Conservation (phyloP, 2,329 filamentous ascomycete species). For the Leptoxyphium fumago region DNA sequence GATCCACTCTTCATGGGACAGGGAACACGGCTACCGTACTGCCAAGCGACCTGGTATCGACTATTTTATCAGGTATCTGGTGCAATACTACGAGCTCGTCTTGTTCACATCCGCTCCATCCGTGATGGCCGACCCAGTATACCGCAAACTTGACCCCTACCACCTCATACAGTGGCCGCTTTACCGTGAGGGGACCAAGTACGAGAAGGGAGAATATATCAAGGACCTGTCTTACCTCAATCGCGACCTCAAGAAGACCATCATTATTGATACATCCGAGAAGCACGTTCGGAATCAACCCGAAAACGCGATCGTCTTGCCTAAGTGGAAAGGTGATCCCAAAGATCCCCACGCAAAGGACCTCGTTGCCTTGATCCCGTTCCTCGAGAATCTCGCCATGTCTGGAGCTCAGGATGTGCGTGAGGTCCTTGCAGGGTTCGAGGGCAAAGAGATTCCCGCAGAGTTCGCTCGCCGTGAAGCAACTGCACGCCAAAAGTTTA, state of each 20-base stretch:
- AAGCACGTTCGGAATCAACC: slow-evolving; percentile 76
- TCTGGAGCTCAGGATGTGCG: slow-evolving; percentile 86
- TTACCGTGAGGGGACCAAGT: slow-evolving; percentile 92
- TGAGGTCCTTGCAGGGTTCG: slow-evolving; percentile 37
- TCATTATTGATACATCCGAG: slow-evolving; percentile 79
- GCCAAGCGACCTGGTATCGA: slow-evolving; percentile 91
- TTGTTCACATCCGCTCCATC: slow-evolving; percentile 85
- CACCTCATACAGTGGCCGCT: slow-evolving; percentile 90
- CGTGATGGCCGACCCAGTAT: slow-evolving; percentile 69
- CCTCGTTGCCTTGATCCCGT: slow-evolving; percentile 79
- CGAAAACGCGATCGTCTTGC: slow-evolving; percentile 87
- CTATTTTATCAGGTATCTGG: slow-evolving; percentile 93
- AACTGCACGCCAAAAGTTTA: slow-evolving; percentile 67
- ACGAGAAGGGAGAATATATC: slow-evolving; percentile 88
- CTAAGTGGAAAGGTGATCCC: slow-evolving; percentile 75
- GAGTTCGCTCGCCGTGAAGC: slow-evolving; percentile 86
- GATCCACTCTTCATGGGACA: slow-evolving; percentile 85
- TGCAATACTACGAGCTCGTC: slow-evolving; percentile 95
- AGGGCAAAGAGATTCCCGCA: slow-evolving; percentile 73
- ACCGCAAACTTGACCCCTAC: slow-evolving; percentile 89
- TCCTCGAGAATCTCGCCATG: slow-evolving; percentile 91
- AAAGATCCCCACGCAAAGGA: slow-evolving; percentile 53
- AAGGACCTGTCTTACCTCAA: slow-evolving; percentile 99
- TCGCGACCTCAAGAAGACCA: slow-evolving; percentile 85
- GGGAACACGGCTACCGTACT: slow-evolving; percentile 87